Conservation (phyloP, 2,329 filamentous ascomycete species). For the Pestalotiopsis fici region DNA sequence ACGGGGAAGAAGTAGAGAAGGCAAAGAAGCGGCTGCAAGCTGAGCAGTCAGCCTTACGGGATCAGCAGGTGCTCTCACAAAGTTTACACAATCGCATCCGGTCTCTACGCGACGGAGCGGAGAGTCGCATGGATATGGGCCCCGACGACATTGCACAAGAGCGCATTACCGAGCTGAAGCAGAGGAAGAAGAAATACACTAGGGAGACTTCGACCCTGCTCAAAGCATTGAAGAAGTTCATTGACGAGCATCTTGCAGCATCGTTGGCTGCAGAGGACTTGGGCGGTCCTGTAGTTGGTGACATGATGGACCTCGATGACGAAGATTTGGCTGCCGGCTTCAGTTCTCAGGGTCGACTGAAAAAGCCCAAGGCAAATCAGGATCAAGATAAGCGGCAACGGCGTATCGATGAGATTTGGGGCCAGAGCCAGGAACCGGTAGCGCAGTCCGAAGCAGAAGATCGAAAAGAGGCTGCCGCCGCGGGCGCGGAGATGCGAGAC, state of each 20-base stretch:
- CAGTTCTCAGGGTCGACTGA: slow-evolving; percentile 58
- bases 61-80: slow-evolving; percentile 56
- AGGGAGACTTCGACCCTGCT: slow-evolving; percentile 62
- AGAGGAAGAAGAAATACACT: slow-evolving; percentile 62
- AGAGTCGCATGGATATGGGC: slow-evolving; percentile 57
- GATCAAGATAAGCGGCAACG: slow-evolving; percentile 56
- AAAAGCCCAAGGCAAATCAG: slow-evolving; percentile 44
- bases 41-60: slow-evolving; percentile 51
- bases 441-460: slow-evolving; percentile 27
- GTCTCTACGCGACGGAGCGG: slow-evolving; percentile 57
- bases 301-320: slow-evolving; percentile 64
- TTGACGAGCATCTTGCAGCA: slow-evolving; percentile 67
- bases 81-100: slow-evolving; percentile 58
- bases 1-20: slow-evolving; percentile 41
- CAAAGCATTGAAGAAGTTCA: slow-evolving; percentile 67
- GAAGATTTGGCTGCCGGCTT: slow-evolving; percentile 63
- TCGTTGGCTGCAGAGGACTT: slow-evolving; percentile 84
- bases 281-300: slow-evolving; percentile 80
- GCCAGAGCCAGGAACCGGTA: slow-evolving; percentile 29
- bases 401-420: slow-evolving; percentile 67
- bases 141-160: slow-evolving; percentile 64
- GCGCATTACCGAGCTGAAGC: slow-evolving; percentile 59
- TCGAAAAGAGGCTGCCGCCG: slow-evolving; percentile 49
- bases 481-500: slow-evolving; percentile 58
- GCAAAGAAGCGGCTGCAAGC: slow-evolving; percentile 48